Percentiles rank a stretch among this genome's conserved stretches.
phyloP scores from a whole-genome alignment of 805 yeast genomes.

The Candida glaebosa region DNA sequence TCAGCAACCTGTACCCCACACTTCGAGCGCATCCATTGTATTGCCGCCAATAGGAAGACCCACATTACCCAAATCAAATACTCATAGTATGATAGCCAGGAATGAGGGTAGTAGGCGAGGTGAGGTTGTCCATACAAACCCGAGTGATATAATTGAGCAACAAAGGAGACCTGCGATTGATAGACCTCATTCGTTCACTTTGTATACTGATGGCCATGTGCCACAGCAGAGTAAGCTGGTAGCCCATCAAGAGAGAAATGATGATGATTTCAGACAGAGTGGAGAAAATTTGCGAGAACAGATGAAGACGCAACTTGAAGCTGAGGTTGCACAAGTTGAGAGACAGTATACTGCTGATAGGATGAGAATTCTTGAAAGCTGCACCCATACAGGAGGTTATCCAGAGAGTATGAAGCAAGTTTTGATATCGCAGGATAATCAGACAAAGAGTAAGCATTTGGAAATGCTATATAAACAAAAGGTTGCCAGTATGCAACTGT shows the following conservation, averaged over 20 bases:
- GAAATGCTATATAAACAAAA: not conserved
- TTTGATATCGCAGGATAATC: not conserved
- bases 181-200: not conserved
- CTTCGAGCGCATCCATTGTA: too few species aligned
- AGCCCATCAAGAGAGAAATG: not conserved
- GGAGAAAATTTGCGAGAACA: not conserved
- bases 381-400: not conserved
- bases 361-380: not conserved
- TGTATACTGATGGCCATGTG: not conserved
- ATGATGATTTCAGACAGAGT: not conserved
- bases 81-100: too few species aligned
- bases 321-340: conserved; percentile 4
- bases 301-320: not conserved
- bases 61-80: too few species aligned
- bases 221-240: not conserved
- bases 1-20: too few species aligned
- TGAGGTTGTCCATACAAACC: too few species aligned
- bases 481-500: not conserved
- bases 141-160: too few species aligned
- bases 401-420: not conserved
- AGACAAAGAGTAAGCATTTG: not conserved
- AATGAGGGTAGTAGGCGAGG: too few species aligned
- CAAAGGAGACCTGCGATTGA: too few species aligned
- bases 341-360: not conserved
- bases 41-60: too few species aligned